phyloP scores from a whole-genome alignment of 768 basidiomycete genomes.

The Boletellus ananiceps region DNA sequence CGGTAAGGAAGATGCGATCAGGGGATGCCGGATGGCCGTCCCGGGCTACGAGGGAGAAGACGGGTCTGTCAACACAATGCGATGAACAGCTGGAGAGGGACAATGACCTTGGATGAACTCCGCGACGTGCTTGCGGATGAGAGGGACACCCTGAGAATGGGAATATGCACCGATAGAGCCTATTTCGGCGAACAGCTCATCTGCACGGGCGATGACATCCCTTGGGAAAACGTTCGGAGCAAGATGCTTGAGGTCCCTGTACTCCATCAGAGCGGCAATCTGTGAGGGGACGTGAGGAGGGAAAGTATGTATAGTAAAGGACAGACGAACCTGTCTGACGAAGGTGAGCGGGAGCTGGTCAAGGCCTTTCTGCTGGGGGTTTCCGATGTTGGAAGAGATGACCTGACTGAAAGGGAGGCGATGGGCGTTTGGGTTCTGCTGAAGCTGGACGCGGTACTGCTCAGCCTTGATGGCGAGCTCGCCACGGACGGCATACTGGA shows the following conservation, averaged over 20 bases:
- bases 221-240: conserved; percentile 76
- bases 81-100: neutral
- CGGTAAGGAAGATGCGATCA: conserved; percentile 88
- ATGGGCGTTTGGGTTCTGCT: conserved; percentile 39
- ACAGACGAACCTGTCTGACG: conserved; percentile 71
- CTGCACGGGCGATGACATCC: conserved; percentile 82
- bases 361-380: conserved; percentile 93
- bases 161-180: conserved; percentile 95
- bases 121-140: conserved; percentile 85
- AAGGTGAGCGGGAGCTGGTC: conserved; percentile 93
- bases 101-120: conserved; percentile 78
- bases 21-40: conserved; percentile 85
- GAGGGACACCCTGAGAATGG: conserved; percentile 87
- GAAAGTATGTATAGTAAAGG: neutral
- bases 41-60: conserved; percentile 50
- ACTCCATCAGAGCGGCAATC: conserved; percentile 91
- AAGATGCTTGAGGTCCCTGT: conserved; percentile 75
- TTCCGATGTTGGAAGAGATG: conserved; percentile 96
- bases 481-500: conserved; percentile 96
- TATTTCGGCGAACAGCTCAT: conserved; percentile 76
- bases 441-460: conserved; percentile 66
- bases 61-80: conserved; percentile 4
- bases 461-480: conserved; percentile 96
- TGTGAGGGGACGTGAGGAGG: conserved; percentile 27
- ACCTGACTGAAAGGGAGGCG: conserved; percentile 81